phyloP scores from a whole-genome alignment of 83 land plant species.

The Diphasiastrum complanatum region DNA sequence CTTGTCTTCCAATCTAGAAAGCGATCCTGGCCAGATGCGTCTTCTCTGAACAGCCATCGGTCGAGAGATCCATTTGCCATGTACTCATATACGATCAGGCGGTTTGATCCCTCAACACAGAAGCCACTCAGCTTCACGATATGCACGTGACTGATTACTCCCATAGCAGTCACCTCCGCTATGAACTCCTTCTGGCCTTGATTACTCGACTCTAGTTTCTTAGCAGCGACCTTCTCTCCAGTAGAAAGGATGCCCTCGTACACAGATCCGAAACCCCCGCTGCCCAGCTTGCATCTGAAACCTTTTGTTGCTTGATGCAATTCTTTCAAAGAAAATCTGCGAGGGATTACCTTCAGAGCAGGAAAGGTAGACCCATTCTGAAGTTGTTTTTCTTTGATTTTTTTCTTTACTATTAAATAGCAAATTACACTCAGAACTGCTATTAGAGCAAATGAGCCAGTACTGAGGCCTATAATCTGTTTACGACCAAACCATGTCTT shows the following conservation, averaged over 20 bases:
- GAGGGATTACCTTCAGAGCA: too few relatives aligned
- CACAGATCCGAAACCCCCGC: not conserved
- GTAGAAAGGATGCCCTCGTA: not conserved
- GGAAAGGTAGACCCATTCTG: too few relatives aligned
- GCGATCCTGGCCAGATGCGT: not conserved
- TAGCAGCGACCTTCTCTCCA: conserved; percentile 4
- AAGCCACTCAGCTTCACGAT: conserved; percentile 5
- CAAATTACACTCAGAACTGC: too few relatives aligned
- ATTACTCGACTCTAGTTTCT: not conserved
- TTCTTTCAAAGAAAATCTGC: too few relatives aligned
- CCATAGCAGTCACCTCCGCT: conserved; percentile 7
- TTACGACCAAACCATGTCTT: too few relatives aligned
- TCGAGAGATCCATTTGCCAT: conserved; percentile 17
- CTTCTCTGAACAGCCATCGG: not conserved
- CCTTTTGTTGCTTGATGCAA: too few relatives aligned
- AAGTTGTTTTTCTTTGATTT: too few relatives aligned
- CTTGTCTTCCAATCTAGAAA: conserved; percentile 3
- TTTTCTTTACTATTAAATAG: too few relatives aligned
- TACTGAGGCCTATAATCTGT: too few relatives aligned
- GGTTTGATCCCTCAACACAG: conserved; percentile 4
- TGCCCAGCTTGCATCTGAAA: too few relatives aligned
- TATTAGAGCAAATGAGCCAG: too few relatives aligned
- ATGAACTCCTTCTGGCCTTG: conserved; percentile 8
- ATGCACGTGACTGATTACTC: not conserved
- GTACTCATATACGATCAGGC: conserved; percentile 13